A percentile compares a stretch with the other conserved stretches of the same genome.
Conservation (phyloP, 2,329 filamentous ascomycete genomes). For the Ophiostoma ips region DNA sequence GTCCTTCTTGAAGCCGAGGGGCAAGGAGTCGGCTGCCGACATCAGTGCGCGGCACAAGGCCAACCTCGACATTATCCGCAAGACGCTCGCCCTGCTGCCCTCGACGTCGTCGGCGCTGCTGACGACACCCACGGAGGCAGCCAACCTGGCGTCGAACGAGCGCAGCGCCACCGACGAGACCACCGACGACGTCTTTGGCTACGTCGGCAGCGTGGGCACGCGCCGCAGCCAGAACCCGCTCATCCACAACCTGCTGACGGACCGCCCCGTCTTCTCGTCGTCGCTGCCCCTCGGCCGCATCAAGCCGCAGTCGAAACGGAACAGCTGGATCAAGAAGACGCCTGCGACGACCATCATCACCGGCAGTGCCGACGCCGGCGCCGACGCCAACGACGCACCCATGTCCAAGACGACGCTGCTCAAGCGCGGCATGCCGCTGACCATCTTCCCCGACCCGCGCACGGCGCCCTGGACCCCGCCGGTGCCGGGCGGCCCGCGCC, state of each 20-base stretch:
- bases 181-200: slow-evolving; percentile 31
- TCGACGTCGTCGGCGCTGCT: slow-evolving; percentile 77
- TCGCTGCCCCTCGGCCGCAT: slow-evolving; percentile 67
- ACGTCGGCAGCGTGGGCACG: slow-evolving; percentile 38
- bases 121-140: slow-evolving; percentile 73
- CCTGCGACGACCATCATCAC: neutral
- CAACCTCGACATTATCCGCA: slow-evolving; percentile 61
- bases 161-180: slow-evolving; percentile 3
- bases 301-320: slow-evolving; percentile 16
- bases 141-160: slow-evolving; percentile 31
- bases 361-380: neutral
- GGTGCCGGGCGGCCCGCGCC: slow-evolving; percentile 39
- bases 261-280: slow-evolving; percentile 84
- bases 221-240: slow-evolving; percentile 59
- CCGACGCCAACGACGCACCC: neutral
- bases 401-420: slow-evolving; percentile 53
- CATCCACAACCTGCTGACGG: slow-evolving; percentile 90
- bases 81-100: slow-evolving; percentile 62
- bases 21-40: slow-evolving; percentile 2
- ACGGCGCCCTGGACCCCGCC: slow-evolving; percentile 54
- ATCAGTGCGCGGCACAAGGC: slow-evolving; percentile 36
- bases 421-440: slow-evolving; percentile 82
- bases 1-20: neutral
- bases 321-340: neutral
- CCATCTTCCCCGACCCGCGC: slow-evolving; percentile 62